Conservation (phyloP, 768 basidiomycete genomes). For the Calocera viscosa region DNA sequence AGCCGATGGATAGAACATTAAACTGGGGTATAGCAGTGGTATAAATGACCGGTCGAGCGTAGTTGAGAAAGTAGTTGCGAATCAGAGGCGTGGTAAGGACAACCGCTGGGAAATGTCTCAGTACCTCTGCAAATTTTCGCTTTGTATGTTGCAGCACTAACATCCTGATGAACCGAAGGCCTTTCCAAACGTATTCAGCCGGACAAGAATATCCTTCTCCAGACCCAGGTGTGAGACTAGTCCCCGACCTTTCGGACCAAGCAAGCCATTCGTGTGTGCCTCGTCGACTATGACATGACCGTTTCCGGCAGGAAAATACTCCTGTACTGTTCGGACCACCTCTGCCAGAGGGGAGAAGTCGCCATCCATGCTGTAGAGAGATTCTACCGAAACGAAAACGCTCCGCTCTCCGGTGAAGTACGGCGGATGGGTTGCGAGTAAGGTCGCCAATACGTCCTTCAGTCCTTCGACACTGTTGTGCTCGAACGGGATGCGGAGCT, state of each 20-base stretch:
- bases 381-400: slow-evolving; percentile 77
- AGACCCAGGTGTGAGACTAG: slow-evolving; percentile 58
- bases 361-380: slow-evolving; percentile 92
- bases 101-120: slow-evolving; percentile 41
- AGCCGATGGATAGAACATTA: slow-evolving; percentile 61
- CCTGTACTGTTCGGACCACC: slow-evolving; percentile 52
- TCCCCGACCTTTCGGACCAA: slow-evolving; percentile 66
- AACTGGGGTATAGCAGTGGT: slow-evolving; percentile 73
- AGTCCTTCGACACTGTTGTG: slow-evolving; percentile 60
- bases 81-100: slow-evolving; percentile 59
- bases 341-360: slow-evolving; percentile 64
- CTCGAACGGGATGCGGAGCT: slow-evolving; percentile 42
- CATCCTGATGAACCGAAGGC: slow-evolving; percentile 77
- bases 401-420: slow-evolving; percentile 30
- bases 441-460: slow-evolving; percentile 31
- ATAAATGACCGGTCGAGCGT: slow-evolving; percentile 81
- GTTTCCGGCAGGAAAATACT: slow-evolving; percentile 47
- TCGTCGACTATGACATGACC: slow-evolving; percentile 77
- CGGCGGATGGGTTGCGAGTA: slow-evolving; percentile 23
- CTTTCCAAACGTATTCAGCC: slow-evolving; percentile 90
- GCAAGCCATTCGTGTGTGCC: slow-evolving; percentile 86
- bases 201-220: slow-evolving; percentile 55
- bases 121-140: neutral
- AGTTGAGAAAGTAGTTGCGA: slow-evolving; percentile 79
- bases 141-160: slow-evolving; percentile 31